Evolutionary conservation across 1,284 basidiomycete species (phyloP).

Genomic region (Thelephora terrestris): DNA sequence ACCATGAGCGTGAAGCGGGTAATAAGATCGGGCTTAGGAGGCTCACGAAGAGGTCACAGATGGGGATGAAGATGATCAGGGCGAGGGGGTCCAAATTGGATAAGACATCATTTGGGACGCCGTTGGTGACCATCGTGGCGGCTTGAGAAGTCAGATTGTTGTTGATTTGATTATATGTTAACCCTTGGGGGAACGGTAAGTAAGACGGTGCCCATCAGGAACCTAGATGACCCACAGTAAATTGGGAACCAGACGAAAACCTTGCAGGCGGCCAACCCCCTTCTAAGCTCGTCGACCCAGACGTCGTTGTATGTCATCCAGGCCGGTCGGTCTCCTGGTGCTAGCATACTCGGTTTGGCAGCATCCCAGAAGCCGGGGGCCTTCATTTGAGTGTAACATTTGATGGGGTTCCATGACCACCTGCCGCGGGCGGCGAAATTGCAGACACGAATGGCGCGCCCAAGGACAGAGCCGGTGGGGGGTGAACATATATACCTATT

Average conservation of each 20-base stretch:
- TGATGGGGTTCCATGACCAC: constrained; percentile 50
- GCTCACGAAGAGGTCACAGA: constrained; percentile 42
- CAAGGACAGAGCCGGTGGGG: constrained; percentile 72
- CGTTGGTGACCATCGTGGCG: constrained; percentile 61
- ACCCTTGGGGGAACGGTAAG: constrained; percentile 33
- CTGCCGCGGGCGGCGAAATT: constrained; percentile 39
- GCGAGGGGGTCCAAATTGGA: constrained; percentile 75
- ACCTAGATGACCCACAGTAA: constrained; percentile 39
- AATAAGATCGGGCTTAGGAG: neutral
- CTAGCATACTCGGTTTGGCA: constrained; percentile 55
- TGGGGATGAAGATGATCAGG: constrained; percentile 65
- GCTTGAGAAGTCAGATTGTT: constrained; percentile 77
- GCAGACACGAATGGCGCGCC: constrained; percentile 39
- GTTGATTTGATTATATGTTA: constrained; percentile 66
- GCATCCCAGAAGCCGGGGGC: constrained; percentile 71
- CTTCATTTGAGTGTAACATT: constrained; percentile 36
- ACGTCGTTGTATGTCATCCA: constrained; percentile 73
- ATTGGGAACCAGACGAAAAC: constrained; percentile 76
- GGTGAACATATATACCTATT: constrained; percentile 60
- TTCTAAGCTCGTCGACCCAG: constrained; percentile 78
- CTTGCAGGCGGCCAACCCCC: constrained; percentile 76
- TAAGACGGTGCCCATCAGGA: constrained; percentile 5
- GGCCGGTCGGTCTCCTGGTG: constrained; percentile 31
- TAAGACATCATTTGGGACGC: constrained; percentile 73
- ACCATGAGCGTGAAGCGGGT: neutral